phyloP scores from a whole-genome alignment of 345 rosid species.

The Lepidium didymum region DNA sequence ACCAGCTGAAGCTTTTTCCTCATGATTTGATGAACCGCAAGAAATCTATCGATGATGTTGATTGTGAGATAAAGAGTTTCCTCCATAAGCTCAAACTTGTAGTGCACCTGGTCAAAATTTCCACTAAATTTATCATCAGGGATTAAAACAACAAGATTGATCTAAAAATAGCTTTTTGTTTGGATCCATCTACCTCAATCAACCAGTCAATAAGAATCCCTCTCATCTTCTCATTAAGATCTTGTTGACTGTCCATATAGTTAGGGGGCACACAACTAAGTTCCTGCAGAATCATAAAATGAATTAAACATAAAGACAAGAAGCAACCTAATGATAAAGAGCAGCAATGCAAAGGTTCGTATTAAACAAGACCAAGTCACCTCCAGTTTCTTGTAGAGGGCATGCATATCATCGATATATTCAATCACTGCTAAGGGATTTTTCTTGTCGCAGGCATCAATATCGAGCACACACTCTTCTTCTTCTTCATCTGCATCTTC shows the following conservation, averaged over 20 bases:
- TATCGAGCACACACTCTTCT: constrained; percentile 45
- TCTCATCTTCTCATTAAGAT: constrained; percentile 87
- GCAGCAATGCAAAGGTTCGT: background rate
- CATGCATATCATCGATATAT: constrained; percentile 59
- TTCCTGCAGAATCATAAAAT: constrained; percentile 34
- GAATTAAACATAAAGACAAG: background rate
- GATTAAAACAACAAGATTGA: background rate
- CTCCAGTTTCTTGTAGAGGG: constrained; percentile 30
- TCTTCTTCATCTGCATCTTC: constrained; percentile 44
- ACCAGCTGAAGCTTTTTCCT: constrained; percentile 96
- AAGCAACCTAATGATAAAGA: background rate
- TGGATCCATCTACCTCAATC: constrained; percentile 53
- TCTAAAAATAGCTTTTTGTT: background rate
- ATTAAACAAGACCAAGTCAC: background rate
- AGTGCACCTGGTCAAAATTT: constrained; percentile 63
- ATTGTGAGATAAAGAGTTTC: constrained; percentile 88
- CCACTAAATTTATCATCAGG: background rate
- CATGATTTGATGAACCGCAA: constrained; percentile 45
- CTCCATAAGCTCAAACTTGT: constrained; percentile 96
- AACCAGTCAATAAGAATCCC: constrained; percentile 92
- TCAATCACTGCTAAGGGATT: constrained; percentile 71
- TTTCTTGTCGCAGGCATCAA: constrained; percentile 55
- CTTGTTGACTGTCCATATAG: constrained; percentile 69
- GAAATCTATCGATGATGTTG: constrained; percentile 81
- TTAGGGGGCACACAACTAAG: constrained; percentile 42